Evolutionary conservation across 306 rosid genomes (phyloP).

Genomic region (Rosa chinensis): DNA sequence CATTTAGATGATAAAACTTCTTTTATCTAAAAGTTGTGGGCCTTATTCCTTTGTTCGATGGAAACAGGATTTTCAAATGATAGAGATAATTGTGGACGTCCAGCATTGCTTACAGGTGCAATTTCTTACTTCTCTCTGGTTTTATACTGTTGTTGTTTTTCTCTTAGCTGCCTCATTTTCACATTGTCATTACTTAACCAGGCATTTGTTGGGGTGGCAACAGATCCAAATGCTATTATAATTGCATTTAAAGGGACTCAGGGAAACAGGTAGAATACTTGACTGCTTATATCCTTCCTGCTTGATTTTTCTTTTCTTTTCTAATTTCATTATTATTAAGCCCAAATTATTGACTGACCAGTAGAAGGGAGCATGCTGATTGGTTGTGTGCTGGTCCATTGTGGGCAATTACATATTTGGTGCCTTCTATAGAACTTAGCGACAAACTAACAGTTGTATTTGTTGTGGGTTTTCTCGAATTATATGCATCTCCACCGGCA

Average conservation of each 20-base stretch:
- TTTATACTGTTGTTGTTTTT: background rate
- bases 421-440: background rate
- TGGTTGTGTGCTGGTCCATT: background rate
- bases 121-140: slow-evolving; percentile 16
- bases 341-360: slow-evolving; percentile 1
- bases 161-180: slow-evolving; percentile 14
- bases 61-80: slow-evolving; percentile 85
- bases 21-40: slow-evolving; percentile 7
- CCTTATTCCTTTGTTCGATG: slow-evolving; percentile 32
- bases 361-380: background rate
- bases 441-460: background rate
- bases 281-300: background rate
- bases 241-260: slow-evolving; percentile 96
- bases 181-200: slow-evolving; percentile 33
- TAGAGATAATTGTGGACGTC: slow-evolving; percentile 83
- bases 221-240: slow-evolving; percentile 68
- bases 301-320: background rate
- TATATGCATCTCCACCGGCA: background rate
- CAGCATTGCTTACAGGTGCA: slow-evolving; percentile 94
- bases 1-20: slow-evolving; percentile 9
- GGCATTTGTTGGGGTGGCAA: slow-evolving; percentile 88
- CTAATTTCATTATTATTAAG: background rate
- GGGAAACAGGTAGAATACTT: slow-evolving; percentile 63
- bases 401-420: background rate
- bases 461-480: slow-evolving; percentile 4